Evolutionary conservation across 1,284 basidiomycete species (phyloP), one percentile per base, ranked within the genome.

Genomic region (Trichosporon coremiiforme): DNA sequence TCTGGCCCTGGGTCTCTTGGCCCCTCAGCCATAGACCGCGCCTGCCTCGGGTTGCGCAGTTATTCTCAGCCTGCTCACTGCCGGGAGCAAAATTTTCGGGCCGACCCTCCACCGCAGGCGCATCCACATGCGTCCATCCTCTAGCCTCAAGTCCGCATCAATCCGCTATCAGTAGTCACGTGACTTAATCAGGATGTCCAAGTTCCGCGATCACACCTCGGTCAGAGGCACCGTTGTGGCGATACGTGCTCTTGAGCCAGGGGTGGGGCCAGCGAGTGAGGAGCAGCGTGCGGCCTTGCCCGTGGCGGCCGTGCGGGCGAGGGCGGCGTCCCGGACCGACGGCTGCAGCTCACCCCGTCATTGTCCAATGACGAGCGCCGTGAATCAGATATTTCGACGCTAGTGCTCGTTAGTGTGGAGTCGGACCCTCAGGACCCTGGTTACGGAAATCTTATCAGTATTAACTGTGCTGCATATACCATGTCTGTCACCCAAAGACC

Each of bases 401-500:
- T 53, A 53, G 47, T 22, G n/a, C 9, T 9, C 47, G 6, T 53
- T 53, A 53, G 47, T 22, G 47, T 53, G 47, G 47, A 53, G 47
- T 22, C n/a, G 47, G 47, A 53, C 47, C 47, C 47, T 53, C 15
- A 9, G 20, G 47, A 53, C 47, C 47, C 47, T 53, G 47, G 20
- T 53, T 22, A 53, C 47, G 47, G 10, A 53, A 53, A 53, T 53
- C 47, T 53, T 53, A 53, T 53, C 47, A 53, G 47, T 53, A 9
- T 7, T 15, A 20, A 15, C n/a, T 2, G 45, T 15, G 15, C 41
- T 17, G 41, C 17, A 15, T 10, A 15, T 45, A 7, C 41, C 41
- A 53, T 47, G n/a, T n/a, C 17, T 17, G n/a, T 47, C 17, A 15
- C 17, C 45, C 47, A 53, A 10, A 53, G 47, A 22, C n/a, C n/a